phyloP scores from a whole-genome alignment of 140 eudicot species.

The Stevia rebaudiana region DNA sequence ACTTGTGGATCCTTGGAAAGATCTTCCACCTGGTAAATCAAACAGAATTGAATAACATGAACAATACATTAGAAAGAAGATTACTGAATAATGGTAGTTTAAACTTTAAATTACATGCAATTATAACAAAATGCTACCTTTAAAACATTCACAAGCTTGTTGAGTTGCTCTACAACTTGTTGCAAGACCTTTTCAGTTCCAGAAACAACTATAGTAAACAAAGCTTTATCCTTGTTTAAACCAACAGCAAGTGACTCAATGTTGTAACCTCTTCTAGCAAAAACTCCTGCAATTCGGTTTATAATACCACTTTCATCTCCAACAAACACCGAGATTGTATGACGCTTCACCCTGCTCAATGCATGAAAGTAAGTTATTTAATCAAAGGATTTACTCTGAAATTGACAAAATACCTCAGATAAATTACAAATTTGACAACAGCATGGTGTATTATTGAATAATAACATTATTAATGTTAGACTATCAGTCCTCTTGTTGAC shows the following conservation, averaged over 20 bases:
- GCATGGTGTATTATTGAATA: background rate
- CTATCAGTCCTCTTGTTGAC: background rate
- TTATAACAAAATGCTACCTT: constrained; percentile 37
- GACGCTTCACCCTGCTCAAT: constrained; percentile 55
- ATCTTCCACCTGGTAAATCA: constrained; percentile 69
- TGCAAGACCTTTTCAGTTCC: constrained; percentile 76
- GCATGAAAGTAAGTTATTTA: background rate
- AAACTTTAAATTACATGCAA: background rate
- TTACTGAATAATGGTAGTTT: background rate
- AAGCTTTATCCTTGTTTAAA: constrained; percentile 82
- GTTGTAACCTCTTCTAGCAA: constrained; percentile 90
- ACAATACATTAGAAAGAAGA: background rate
- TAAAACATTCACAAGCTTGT: constrained; percentile 87
- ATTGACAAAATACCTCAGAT: background rate
- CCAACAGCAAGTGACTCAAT: constrained; percentile 95
- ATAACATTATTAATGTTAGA: background rate
- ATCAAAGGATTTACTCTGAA: background rate
- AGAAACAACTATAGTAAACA: constrained; percentile 80
- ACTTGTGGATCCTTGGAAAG: constrained; percentile 82
- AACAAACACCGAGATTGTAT: constrained; percentile 84
- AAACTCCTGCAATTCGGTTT: constrained; percentile 79
- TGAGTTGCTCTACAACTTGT: constrained; percentile 86
- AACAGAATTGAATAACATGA: background rate
- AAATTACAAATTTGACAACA: background rate
- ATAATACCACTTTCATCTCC: constrained; percentile 98